These are phyloP conservation scores for Tetracladium setigerum DNA, from an alignment of 495 filamentous ascomycete species.

Conservation along the genomic window DNA sequence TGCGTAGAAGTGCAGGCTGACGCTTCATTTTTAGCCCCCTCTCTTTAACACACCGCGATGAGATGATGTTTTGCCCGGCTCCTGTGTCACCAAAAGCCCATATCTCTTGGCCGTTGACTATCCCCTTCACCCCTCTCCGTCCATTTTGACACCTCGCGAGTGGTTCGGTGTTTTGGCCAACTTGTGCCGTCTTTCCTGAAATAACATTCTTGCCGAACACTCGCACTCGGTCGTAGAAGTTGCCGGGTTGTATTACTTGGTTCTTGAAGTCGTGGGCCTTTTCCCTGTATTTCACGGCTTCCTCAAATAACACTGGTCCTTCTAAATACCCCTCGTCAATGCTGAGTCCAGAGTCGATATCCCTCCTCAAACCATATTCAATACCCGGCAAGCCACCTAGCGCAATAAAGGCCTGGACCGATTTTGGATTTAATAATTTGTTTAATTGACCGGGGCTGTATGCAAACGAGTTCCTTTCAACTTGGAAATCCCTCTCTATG, in stretches of 20 bases:
- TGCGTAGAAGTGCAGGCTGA: not conserved
- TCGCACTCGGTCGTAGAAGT: slow-evolving; percentile 37
- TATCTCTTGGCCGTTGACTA: not conserved
- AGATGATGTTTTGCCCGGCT: slow-evolving; percentile 4
- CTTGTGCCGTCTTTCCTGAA: slow-evolving; percentile 65
- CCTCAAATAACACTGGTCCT: slow-evolving; percentile 57
- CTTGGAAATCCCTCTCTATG: slow-evolving; percentile 59
- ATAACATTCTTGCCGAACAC: slow-evolving; percentile 63
- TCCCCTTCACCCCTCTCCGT: not conserved
- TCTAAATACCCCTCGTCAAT: slow-evolving; percentile 59
- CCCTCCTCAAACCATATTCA: slow-evolving; percentile 64
- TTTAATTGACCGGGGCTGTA: slow-evolving; percentile 72
- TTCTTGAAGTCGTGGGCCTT: slow-evolving; percentile 10
- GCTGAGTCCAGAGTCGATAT: slow-evolving; percentile 58
- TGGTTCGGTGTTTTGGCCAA: no score
- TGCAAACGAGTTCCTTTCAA: slow-evolving; percentile 70
- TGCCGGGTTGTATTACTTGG: slow-evolving; percentile 7
- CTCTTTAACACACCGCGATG: not conserved
- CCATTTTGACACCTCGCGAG: no score
- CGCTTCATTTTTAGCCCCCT: not conserved
- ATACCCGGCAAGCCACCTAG: slow-evolving; percentile 68
- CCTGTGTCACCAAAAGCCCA: slow-evolving; percentile 1
- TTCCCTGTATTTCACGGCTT: slow-evolving; percentile 38
- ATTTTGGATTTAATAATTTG: slow-evolving; percentile 75
- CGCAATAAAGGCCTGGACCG: slow-evolving; percentile 61